phyloP scores from a whole-genome alignment of 345 rosid genomes.

The Eucalyptus paniculata region DNA sequence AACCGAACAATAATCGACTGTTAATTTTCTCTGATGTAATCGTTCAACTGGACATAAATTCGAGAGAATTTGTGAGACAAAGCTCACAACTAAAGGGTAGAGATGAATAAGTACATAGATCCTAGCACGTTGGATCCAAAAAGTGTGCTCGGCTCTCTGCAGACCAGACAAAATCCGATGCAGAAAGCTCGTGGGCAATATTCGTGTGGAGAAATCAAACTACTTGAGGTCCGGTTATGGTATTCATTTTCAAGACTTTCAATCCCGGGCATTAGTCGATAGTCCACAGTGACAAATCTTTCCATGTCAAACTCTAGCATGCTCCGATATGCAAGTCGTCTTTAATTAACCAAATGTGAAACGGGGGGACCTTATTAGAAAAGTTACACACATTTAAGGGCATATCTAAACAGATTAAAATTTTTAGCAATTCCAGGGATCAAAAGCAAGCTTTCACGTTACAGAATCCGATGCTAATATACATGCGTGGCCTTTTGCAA shows the following conservation, averaged over 20 bases:
- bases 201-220: background rate
- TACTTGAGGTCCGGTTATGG: background rate
- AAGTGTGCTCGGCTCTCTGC: background rate
- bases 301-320: too few relatives aligned
- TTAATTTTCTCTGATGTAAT: background rate
- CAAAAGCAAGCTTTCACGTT: background rate
- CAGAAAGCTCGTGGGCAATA: background rate
- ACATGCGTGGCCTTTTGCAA: background rate
- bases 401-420: background rate
- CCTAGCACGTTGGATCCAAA: background rate
- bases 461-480: background rate
- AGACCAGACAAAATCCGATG: background rate
- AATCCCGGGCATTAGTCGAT: background rate
- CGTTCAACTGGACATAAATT: background rate
- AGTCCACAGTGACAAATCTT: too few relatives aligned
- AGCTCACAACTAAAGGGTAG: background rate
- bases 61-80: background rate
- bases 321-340: background rate
- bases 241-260: background rate
- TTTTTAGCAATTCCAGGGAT: background rate
- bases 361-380: background rate
- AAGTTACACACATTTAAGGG: background rate
- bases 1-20: background rate
- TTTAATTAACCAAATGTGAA: background rate
- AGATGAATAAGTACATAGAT: background rate